phyloP scores from a whole-genome alignment of 2,329 filamentous ascomycete genomes.

The Aspergillus glaucus region DNA sequence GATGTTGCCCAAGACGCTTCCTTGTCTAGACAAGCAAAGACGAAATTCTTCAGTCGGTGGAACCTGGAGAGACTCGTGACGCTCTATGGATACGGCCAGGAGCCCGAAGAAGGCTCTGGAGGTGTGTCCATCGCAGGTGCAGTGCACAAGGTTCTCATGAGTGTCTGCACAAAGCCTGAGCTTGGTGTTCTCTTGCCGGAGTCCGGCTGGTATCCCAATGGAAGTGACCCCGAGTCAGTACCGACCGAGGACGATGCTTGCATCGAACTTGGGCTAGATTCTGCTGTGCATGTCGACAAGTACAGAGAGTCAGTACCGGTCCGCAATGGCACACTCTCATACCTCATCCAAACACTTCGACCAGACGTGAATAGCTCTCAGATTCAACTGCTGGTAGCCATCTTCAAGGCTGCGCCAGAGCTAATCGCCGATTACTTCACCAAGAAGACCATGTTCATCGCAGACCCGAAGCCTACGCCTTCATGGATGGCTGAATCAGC shows the following conservation, averaged over 20 bases:
- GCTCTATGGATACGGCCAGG: constrained; percentile 55
- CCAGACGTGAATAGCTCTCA: constrained; percentile 79
- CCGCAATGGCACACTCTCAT: constrained; percentile 70
- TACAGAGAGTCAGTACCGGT: constrained; percentile 63
- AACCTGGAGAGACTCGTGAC: constrained; percentile 66
- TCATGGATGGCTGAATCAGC: constrained; percentile 94
- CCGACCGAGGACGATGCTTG: constrained; percentile 41
- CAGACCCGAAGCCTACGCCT: constrained; percentile 85
- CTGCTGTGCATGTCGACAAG: constrained; percentile 62
- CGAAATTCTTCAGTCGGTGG: constrained; percentile 66
- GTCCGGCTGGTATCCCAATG: constrained; percentile 77
- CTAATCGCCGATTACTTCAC: constrained; percentile 82
- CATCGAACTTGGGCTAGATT: constrained; percentile 62
- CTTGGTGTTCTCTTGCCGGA: constrained; percentile 71
- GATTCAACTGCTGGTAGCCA: constrained; percentile 70
- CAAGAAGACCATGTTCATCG: constrained; percentile 70
- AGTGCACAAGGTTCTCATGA: constrained; percentile 68
- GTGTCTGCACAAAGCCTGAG: constrained; percentile 65
- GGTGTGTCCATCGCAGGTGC: constrained; percentile 55
- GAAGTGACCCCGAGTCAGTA: constrained; percentile 54
- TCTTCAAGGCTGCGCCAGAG: constrained; percentile 78
- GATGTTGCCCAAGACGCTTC: constrained; percentile 69
- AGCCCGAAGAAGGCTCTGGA: constrained; percentile 42
- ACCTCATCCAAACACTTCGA: constrained; percentile 70
- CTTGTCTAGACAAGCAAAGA: constrained; percentile 68